These are phyloP conservation scores for Saturnispora sanitii DNA, from an alignment of 805 yeast species.

Conservation along the genomic window DNA sequence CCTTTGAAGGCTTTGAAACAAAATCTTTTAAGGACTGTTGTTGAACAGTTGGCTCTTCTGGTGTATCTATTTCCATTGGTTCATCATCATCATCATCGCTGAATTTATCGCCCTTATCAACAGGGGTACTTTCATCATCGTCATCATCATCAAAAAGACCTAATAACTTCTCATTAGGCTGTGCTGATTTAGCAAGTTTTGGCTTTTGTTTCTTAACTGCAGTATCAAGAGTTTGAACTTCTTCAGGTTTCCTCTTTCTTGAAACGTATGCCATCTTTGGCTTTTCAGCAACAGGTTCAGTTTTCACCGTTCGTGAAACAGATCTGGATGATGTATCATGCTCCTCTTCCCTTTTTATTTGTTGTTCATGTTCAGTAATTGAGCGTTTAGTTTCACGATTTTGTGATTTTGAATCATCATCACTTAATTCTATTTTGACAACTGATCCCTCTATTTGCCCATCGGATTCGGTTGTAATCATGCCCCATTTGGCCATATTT, in stretches of 20 bases:
- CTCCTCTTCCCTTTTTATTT: neutral
- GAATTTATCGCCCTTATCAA: slow-evolving; percentile 12
- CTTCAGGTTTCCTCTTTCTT: slow-evolving; percentile 9
- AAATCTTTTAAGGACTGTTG: neutral
- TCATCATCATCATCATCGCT: slow-evolving; percentile 11
- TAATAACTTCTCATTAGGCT: slow-evolving; percentile 12
- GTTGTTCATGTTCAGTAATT: neutral
- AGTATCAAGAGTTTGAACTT: slow-evolving; percentile 1
- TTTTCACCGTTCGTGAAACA: slow-evolving; percentile 12
- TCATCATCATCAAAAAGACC: slow-evolving; percentile 18
- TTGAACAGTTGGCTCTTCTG: neutral
- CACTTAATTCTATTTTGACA: neutral
- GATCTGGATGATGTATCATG: slow-evolving; percentile 13
- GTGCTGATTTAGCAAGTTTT: slow-evolving; percentile 10
- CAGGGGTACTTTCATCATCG: slow-evolving; percentile 10
- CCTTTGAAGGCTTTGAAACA: neutral
- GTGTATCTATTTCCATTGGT: slow-evolving; percentile 3
- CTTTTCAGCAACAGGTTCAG: slow-evolving; percentile 12
- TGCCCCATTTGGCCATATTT: slow-evolving; percentile 20
- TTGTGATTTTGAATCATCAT: neutral
- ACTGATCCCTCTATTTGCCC: neutral
- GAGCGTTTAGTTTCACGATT: neutral
- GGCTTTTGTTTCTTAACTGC: slow-evolving; percentile 16
- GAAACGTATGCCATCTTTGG: slow-evolving; percentile 9
- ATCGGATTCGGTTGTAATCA: slow-evolving; percentile 15